Conservation (phyloP, 352 stramenopile species). For the Globisporangium solare region DNA sequence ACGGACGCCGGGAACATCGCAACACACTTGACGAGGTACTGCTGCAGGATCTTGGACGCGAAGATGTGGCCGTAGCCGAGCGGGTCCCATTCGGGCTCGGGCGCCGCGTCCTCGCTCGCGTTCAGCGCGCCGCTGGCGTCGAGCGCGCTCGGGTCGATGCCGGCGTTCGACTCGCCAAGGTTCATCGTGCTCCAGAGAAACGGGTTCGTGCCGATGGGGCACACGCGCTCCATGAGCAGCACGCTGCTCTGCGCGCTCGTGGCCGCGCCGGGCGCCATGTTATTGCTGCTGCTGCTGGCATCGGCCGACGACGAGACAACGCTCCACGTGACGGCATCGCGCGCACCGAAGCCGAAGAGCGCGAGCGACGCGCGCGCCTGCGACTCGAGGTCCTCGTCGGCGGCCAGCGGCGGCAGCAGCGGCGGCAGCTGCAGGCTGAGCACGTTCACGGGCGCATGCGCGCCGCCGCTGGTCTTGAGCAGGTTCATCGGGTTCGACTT, state of each 20-base stretch:
- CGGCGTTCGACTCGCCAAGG: constrained; percentile 27
- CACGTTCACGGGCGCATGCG: constrained; percentile 11
- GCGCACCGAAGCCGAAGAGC: constrained; percentile 67
- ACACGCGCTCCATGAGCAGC: constrained; percentile 56
- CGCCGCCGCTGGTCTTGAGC: constrained; percentile 9
- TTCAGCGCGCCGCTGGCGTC: not conserved
- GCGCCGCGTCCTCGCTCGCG: constrained; percentile 13
- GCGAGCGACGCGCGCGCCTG: constrained; percentile 57
- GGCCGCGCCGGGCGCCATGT: not conserved
- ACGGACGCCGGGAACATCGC: constrained; percentile 55
- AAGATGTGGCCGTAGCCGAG: constrained; percentile 33
- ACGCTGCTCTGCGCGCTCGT: constrained; percentile 17
- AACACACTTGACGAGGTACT: constrained; percentile 71
- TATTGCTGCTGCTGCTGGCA: constrained; percentile 5
- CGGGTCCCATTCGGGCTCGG: constrained; percentile 25
- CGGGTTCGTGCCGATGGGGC: constrained; percentile 50
- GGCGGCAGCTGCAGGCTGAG: constrained; percentile 36
- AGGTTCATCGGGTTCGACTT: constrained; percentile 27
- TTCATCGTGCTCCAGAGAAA: constrained; percentile 66
- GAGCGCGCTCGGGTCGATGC: constrained; percentile 7
- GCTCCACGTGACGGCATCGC: constrained; percentile 60
- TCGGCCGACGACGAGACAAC: constrained; percentile 18
- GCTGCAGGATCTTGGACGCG: constrained; percentile 56
- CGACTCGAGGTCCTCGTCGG: constrained; percentile 57
- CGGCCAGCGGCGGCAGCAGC: constrained; percentile 24